Conservation (phyloP, 139 green algal genomes). For the Ettlia oleoabundans region DNA sequence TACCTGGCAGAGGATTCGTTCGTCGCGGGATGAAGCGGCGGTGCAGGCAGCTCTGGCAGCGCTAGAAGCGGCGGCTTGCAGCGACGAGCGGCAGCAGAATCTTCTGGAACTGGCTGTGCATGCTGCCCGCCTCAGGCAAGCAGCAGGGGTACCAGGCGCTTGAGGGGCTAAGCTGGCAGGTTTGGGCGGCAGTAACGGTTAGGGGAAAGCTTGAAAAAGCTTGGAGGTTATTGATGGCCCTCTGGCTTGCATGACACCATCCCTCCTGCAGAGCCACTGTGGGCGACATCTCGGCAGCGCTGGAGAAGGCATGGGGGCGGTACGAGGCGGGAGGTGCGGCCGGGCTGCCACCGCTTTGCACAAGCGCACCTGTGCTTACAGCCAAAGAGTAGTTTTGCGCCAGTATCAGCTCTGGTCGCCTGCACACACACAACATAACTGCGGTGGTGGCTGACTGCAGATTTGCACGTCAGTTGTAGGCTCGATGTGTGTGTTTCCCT, state of each 20-base stretch:
- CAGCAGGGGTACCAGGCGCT: not conserved
- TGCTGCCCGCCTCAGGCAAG: constrained; percentile 47
- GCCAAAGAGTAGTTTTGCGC: no score
- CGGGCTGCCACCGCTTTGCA: not conserved
- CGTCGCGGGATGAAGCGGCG: constrained; percentile 26
- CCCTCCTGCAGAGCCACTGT: constrained; percentile 62
- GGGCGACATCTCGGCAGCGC: constrained; percentile 68
- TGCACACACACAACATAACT: no score
- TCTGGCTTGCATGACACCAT: no score
- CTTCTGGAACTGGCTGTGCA: constrained; percentile 64
- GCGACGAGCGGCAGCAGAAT: constrained; percentile 46
- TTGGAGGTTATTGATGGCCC: no score
- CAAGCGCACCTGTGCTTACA: no score
- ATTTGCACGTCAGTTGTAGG: no score
- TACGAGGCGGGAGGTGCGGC: constrained; percentile 49
- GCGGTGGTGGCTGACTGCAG: no score
- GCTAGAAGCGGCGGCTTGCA: constrained; percentile 42
- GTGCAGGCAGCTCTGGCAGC: constrained; percentile 41
- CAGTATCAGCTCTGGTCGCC: no score
- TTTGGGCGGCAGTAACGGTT: not conserved
- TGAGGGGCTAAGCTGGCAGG: no score
- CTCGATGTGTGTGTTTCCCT: no score
- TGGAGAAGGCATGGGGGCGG: constrained; percentile 68
- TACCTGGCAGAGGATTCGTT: not conserved
- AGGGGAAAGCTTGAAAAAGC: no score